Percentiles rank a stretch among this genome's conserved stretches.
These are phyloP conservation scores for Clitopilus hobsonii DNA, from an alignment of 768 basidiomycete species.

Conservation along the genomic window DNA sequence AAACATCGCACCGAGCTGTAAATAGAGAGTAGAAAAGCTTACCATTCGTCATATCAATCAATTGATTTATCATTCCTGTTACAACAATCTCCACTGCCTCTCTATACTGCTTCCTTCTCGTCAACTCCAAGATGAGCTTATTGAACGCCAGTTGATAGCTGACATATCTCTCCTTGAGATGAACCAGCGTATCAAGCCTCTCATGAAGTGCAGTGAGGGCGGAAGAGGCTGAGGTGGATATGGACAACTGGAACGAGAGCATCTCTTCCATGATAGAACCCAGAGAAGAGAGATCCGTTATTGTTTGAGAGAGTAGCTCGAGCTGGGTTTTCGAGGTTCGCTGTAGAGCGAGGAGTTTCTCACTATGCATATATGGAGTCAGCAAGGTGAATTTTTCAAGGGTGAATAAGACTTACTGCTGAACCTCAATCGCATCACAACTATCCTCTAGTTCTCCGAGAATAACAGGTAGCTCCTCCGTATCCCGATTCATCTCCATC, in stretches of 20 bases:
- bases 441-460: slow-evolving; percentile 67
- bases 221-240: slow-evolving; percentile 37
- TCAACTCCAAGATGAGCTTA: slow-evolving; percentile 70
- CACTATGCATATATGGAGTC: slow-evolving; percentile 28
- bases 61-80: slow-evolving; percentile 56
- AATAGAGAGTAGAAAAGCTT: slow-evolving; percentile 10
- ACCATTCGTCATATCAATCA: slow-evolving; percentile 69
- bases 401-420: slow-evolving; percentile 45
- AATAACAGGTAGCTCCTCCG: slow-evolving; percentile 70
- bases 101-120: slow-evolving; percentile 59
- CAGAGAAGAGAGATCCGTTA: slow-evolving; percentile 71
- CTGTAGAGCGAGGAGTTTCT: slow-evolving; percentile 42
- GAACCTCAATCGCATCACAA: slow-evolving; percentile 43
- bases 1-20: not conserved
- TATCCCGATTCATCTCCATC: slow-evolving; percentile 77
- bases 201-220: slow-evolving; percentile 53
- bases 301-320: slow-evolving; percentile 38
- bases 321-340: slow-evolving; percentile 41
- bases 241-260: slow-evolving; percentile 49
- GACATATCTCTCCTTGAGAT: slow-evolving; percentile 62
- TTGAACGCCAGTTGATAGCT: slow-evolving; percentile 71
- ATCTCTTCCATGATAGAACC: slow-evolving; percentile 79
- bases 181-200: slow-evolving; percentile 56
- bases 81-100: slow-evolving; percentile 65
- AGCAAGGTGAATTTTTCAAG: slow-evolving; percentile 1